These are phyloP conservation scores for Mrakia hoshinonis DNA, from an alignment of 768 basidiomycete genomes.

Conservation along the genomic window DNA sequence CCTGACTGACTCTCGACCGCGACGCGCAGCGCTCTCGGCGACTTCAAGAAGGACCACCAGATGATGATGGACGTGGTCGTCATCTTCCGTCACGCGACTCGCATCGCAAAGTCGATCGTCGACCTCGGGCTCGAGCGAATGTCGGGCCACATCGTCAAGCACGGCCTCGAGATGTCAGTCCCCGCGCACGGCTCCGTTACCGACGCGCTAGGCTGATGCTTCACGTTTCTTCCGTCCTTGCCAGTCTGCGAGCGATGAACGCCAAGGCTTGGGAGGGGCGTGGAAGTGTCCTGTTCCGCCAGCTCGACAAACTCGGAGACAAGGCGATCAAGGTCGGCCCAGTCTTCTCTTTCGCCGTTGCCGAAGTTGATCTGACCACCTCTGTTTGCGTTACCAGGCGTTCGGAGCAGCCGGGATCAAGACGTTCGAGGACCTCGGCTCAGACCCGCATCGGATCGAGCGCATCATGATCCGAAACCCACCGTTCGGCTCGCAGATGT, in stretches of 20 bases:
- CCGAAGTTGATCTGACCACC: not conserved
- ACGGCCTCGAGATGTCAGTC: constrained; percentile 25
- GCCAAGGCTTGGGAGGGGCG: constrained; percentile 21
- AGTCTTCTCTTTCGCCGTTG: not conserved
- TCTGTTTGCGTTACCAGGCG: not conserved
- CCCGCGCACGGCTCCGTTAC: not conserved
- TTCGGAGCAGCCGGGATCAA: constrained; percentile 17
- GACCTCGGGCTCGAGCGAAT: constrained; percentile 17
- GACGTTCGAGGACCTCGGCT: constrained; percentile 18
- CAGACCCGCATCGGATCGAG: constrained; percentile 24
- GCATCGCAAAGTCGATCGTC: constrained; percentile 23
- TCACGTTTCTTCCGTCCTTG: not conserved
- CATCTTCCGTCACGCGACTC: constrained; percentile 20
- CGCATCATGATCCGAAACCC: constrained; percentile 18
- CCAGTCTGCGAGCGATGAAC: constrained; percentile 22
- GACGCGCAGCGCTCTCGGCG: not conserved
- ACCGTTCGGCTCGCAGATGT: constrained; percentile 24
- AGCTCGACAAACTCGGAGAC: constrained; percentile 28
- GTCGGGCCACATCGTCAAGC: constrained; percentile 17
- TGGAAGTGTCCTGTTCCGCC: constrained; percentile 16
- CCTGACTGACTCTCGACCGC: not conserved
- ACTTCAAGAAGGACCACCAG: constrained; percentile 18
- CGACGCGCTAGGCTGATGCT: not conserved
- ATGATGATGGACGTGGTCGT: constrained; percentile 1
- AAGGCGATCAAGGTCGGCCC: constrained; percentile 24